Percentiles rank a stretch among this genome's conserved stretches.
These are phyloP conservation scores for Cryptococcus wingfieldii DNA, from an alignment of 1,284 basidiomycete genomes.

Conservation along the genomic window DNA sequence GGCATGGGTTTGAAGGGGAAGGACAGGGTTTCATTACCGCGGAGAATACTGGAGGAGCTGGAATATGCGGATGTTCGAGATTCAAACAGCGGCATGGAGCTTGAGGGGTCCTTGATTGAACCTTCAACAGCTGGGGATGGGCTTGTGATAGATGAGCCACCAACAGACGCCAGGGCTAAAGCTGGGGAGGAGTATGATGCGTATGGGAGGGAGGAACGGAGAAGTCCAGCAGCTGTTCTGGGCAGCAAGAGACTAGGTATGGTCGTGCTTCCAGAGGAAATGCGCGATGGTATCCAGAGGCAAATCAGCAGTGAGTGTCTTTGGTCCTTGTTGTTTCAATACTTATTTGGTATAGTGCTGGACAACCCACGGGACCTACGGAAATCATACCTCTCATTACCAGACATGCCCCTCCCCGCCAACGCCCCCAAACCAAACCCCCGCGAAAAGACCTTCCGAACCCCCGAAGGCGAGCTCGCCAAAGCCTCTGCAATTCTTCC, in stretches of 20 bases:
- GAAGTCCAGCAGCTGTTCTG: conserved; percentile 74
- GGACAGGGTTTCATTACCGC: not conserved
- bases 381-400: conserved; percentile 19
- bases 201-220: conserved; percentile 53
- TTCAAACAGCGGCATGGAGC: not conserved
- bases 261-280: conserved; percentile 64
- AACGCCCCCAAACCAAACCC: conserved; percentile 9
- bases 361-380: conserved; percentile 25
- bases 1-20: conserved; percentile 8
- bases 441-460: conserved; percentile 17
- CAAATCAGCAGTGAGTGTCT: conserved; percentile 43
- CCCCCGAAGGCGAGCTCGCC: conserved; percentile 35
- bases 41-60: conserved; percentile 1
- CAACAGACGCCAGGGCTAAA: not conserved
- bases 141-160: not conserved
- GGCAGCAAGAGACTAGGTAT: conserved; percentile 67
- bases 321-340: not conserved
- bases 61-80: not conserved
- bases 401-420: not conserved
- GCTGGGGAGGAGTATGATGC: conserved; percentile 26
- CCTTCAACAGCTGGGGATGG: not conserved
- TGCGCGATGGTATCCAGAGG: conserved; percentile 47
- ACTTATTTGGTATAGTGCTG: conserved; percentile 4
- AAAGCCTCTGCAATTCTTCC: conserved; percentile 51
- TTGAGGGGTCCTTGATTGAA: not conserved